Evolutionary conservation across 345 rosid genomes (phyloP).

Genomic region (Arabis alpina): DNA sequence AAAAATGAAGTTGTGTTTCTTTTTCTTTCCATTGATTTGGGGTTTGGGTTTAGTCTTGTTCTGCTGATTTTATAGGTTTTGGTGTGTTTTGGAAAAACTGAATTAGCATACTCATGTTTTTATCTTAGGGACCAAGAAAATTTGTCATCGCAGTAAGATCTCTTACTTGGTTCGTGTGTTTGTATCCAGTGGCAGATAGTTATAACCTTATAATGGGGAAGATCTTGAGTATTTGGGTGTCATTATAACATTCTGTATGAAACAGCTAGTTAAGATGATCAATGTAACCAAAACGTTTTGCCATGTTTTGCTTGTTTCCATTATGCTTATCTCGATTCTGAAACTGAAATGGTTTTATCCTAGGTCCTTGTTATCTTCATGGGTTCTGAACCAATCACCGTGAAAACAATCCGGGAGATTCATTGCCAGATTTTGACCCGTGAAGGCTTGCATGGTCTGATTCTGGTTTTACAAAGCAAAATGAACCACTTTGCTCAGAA

Average conservation of each 20-base stretch:
- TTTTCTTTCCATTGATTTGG: slow-evolving; percentile 15
- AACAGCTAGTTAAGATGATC: slow-evolving; percentile 16
- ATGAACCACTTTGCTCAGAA: slow-evolving; percentile 42
- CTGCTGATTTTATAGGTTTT: slow-evolving; percentile 6
- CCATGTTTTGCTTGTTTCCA: not conserved
- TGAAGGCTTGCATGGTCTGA: slow-evolving; percentile 39
- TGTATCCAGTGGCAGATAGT: slow-evolving; percentile 10
- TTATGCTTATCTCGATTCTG: slow-evolving; percentile 3
- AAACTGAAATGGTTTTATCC: slow-evolving; percentile 20
- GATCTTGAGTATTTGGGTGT: not conserved
- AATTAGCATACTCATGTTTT: not conserved
- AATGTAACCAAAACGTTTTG: not conserved
- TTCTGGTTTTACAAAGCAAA: slow-evolving; percentile 41
- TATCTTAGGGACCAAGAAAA: slow-evolving; percentile 13
- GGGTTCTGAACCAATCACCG: slow-evolving; percentile 41
- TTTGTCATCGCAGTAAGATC: slow-evolving; percentile 3
- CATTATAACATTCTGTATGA: not conserved
- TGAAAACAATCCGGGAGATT: slow-evolving; percentile 35
- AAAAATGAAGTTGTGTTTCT: slow-evolving; percentile 13
- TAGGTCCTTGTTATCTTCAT: slow-evolving; percentile 46
- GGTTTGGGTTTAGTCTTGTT: slow-evolving; percentile 13
- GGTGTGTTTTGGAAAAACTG: slow-evolving; percentile 17
- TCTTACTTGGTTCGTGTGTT: not conserved
- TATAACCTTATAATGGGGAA: not conserved
- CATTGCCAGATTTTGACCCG: slow-evolving; percentile 23